Conservation (phyloP, 139 green algal species). For the Trebouxia sp. region DNA sequence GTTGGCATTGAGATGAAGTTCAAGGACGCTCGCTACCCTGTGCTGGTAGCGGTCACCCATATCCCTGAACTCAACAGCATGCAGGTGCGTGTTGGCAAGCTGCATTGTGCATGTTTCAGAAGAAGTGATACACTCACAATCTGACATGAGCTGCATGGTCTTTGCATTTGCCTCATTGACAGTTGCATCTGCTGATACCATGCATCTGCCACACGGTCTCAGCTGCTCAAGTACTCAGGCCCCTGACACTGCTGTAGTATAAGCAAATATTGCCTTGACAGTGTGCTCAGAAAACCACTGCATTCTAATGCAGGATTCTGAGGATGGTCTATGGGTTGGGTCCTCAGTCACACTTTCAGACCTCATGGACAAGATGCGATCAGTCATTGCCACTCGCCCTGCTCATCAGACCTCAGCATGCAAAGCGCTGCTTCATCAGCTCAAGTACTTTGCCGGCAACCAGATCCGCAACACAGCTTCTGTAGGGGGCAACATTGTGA, state of each 20-base stretch:
- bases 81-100: conserved; percentile 27
- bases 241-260: too few species aligned
- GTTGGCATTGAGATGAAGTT: conserved; percentile 98
- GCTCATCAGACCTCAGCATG: conserved; percentile 54
- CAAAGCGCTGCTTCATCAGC: conserved; percentile 82
- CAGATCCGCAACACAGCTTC: conserved; percentile 95
- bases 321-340: conserved; percentile 71
- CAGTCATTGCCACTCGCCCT: conserved; percentile 42
- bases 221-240: too few species aligned
- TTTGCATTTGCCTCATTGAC: too few species aligned
- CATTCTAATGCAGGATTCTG: conserved; percentile 39
- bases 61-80: conserved; percentile 84
- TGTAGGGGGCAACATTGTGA: conserved; percentile 92
- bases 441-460: conserved; percentile 86
- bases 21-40: conserved; percentile 80
- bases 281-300: background rate
- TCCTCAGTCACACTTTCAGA: conserved; percentile 75
- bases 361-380: conserved; percentile 57
- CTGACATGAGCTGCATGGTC: too few species aligned
- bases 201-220: background rate
- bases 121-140: too few species aligned
- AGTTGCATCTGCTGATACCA: too few species aligned
- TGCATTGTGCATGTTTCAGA: too few species aligned
- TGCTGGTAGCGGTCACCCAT: conserved; percentile 75
- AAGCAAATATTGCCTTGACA: too few species aligned